Percentiles rank a stretch among this genome's conserved stretches.
Evolutionary conservation across 73 alveolate species (phyloP).

Genomic region (Uronychia binucleata): DNA sequence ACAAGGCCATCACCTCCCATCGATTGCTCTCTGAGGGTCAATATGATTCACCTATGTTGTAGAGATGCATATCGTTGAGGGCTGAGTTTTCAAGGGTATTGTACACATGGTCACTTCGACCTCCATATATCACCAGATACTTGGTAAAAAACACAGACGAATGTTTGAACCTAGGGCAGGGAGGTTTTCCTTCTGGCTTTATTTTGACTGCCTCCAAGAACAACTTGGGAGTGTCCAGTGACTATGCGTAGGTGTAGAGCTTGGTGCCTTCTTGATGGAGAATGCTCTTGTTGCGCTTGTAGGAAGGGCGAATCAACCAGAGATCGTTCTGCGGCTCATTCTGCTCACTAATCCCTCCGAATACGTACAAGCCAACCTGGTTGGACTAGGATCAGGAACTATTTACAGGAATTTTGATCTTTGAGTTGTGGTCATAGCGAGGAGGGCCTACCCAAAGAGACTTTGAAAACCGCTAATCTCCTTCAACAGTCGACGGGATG

Average conservation of each 20-base stretch:
- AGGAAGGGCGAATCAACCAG: background rate
- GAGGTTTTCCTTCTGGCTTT: conserved; percentile 14
- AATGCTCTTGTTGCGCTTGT: background rate
- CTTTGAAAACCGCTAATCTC: background rate
- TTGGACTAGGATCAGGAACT: background rate
- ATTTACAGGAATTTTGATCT: background rate
- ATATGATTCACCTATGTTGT: conserved; percentile 6
- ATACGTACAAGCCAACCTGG: conserved; percentile 12
- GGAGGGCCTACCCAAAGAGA: conserved; percentile 10
- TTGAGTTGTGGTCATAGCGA: conserved; percentile 12
- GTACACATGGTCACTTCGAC: conserved; percentile 20
- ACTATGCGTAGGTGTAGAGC: conserved; percentile 4
- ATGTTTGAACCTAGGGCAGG: conserved; percentile 23
- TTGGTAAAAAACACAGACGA: background rate
- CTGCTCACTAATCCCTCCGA: conserved; percentile 21
- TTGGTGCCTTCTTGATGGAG: background rate
- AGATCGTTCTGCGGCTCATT: background rate
- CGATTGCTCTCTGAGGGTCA: conserved; percentile 8
- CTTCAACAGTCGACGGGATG: conserved; percentile 3
- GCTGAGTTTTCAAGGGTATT: conserved; percentile 7
- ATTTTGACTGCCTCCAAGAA: conserved; percentile 1
- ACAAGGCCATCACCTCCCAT: conserved; percentile 13
- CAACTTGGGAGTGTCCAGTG: conserved; percentile 7
- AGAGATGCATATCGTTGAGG: conserved; percentile 24
- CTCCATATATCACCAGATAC: conserved; percentile 26